These are phyloP conservation scores for Lichenothelia convexa DNA, from an alignment of 495 filamentous ascomycete species.

Conservation along the genomic window DNA sequence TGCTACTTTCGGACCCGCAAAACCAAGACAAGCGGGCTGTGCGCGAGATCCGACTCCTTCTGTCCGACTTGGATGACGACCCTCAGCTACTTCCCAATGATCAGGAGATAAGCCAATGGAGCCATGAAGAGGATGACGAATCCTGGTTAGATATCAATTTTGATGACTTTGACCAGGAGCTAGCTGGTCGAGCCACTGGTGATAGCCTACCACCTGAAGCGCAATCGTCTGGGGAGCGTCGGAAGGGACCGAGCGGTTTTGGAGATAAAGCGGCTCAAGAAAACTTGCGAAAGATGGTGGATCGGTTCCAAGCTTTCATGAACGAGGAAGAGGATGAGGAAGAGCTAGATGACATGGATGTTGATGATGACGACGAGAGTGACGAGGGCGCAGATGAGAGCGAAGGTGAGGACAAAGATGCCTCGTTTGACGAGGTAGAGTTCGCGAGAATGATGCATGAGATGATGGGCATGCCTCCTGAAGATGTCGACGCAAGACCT, in stretches of 20 bases:
- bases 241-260: conserved; percentile 37
- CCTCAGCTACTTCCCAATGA: conserved; percentile 48
- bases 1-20: conserved; percentile 50
- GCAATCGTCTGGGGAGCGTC: conserved; percentile 12
- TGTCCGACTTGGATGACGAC: conserved; percentile 51
- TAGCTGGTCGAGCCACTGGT: conserved; percentile 35
- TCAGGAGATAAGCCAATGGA: conserved; percentile 55
- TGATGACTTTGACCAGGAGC: conserved; percentile 66
- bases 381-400: conserved; percentile 25
- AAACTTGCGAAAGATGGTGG: conserved; percentile 74
- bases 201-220: neutral
- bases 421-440: conserved; percentile 67
- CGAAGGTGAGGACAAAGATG: conserved; percentile 61
- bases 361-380: conserved; percentile 34
- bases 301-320: conserved; percentile 79
- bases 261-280: conserved; percentile 67
- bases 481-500: conserved; percentile 5
- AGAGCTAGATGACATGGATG: conserved; percentile 46
- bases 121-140: conserved; percentile 53
- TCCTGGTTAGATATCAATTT: conserved; percentile 89
- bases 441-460: conserved; percentile 80
- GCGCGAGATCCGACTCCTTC: conserved; percentile 52
- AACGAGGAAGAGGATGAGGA: conserved; percentile 82
- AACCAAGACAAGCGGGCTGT: conserved; percentile 45
- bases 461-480: conserved; percentile 69